Evolutionary conservation across 2,329 filamentous ascomycete genomes (phyloP).

Genomic region (Talaromyces atroroseus): DNA sequence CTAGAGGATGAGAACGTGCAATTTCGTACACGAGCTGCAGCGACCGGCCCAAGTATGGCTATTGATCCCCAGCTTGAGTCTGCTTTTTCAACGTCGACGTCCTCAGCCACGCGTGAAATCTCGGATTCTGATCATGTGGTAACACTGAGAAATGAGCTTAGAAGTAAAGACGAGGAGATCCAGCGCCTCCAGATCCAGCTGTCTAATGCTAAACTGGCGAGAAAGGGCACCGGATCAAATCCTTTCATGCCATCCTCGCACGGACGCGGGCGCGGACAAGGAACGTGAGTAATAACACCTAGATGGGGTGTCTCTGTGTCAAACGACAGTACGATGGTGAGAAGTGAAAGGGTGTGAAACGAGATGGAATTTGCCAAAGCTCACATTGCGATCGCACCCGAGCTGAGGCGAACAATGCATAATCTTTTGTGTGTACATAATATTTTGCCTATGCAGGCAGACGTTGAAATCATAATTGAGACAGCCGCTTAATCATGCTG

Average conservation of each 20-base stretch:
- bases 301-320: neutral
- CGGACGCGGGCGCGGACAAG: neutral
- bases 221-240: neutral
- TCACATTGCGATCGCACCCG: no score
- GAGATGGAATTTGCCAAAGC: neutral
- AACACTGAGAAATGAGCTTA: neutral
- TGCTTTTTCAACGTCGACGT: neutral
- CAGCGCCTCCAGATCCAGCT: neutral
- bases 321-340: neutral
- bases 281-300: neutral
- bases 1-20: neutral
- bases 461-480: neutral
- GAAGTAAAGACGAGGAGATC: neutral
- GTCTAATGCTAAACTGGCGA: neutral
- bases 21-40: neutral
- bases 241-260: conserved; percentile 1
- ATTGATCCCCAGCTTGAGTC: neutral
- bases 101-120: neutral
- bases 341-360: no score
- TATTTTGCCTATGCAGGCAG: neutral
- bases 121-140: neutral
- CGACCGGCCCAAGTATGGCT: neutral
- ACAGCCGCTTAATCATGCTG: neutral
- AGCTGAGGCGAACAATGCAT: neutral
- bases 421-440: neutral